phyloP scores from a whole-genome alignment of 352 stramenopile genomes.

The Blastocystis sp. region DNA sequence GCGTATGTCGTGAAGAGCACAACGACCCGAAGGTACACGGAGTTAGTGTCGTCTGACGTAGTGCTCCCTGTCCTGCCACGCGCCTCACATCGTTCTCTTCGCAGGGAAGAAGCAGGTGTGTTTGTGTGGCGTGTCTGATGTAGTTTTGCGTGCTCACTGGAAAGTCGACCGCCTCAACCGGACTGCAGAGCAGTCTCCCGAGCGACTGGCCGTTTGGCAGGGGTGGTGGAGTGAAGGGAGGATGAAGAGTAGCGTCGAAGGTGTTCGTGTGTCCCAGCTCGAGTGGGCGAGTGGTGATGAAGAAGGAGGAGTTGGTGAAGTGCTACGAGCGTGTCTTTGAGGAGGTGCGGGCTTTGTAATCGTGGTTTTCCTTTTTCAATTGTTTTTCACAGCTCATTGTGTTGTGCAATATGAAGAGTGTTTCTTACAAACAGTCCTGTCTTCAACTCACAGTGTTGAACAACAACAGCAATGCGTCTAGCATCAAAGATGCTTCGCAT shows the following conservation, averaged over 20 bases:
- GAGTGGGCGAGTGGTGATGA: constrained; percentile 67
- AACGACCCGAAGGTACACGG: constrained; percentile 31
- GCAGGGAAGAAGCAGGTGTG: constrained; percentile 44
- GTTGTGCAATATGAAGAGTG: background rate
- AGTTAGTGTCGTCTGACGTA: background rate
- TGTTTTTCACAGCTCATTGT: too few species aligned
- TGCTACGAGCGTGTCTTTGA: constrained; percentile 53
- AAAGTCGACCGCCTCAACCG: constrained; percentile 13
- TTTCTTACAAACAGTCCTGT: background rate
- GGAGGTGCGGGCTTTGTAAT: background rate
- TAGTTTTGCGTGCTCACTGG: constrained; percentile 5
- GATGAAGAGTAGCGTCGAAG: background rate
- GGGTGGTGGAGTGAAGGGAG: background rate
- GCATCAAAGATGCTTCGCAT: too few species aligned
- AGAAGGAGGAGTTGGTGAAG: constrained; percentile 61
- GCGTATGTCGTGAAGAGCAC: constrained; percentile 45
- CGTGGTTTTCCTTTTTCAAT: background rate
- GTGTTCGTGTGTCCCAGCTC: constrained; percentile 68
- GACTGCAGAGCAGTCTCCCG: background rate
- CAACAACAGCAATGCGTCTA: too few species aligned
- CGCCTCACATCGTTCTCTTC: constrained; percentile 49
- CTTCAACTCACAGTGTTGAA: too few species aligned
- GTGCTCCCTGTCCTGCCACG: constrained; percentile 45
- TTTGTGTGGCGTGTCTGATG: background rate
- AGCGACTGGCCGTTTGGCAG: constrained; percentile 9